Evolutionary conservation across 768 basidiomycete species (phyloP).

Genomic region (Boletus reticulatus): DNA sequence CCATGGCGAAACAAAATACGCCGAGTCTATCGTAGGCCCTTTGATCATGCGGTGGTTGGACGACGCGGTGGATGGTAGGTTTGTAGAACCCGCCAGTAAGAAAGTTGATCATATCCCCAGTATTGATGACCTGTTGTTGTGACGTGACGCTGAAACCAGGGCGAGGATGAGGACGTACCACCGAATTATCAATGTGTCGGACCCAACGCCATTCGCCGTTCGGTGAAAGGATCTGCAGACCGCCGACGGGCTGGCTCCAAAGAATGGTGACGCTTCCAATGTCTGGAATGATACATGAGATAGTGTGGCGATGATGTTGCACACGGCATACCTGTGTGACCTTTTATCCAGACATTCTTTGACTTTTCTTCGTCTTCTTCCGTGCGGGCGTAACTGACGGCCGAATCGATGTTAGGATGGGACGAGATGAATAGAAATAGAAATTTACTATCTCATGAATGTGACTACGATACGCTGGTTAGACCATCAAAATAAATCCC

Average conservation of each 20-base stretch:
- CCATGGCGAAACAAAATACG: conserved; percentile 53
- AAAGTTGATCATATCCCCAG: conserved; percentile 57
- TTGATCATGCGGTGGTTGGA: conserved; percentile 56
- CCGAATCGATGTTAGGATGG: background rate
- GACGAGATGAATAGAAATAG: background rate
- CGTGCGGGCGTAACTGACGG: conserved; percentile 46
- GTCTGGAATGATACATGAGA: conserved; percentile 46
- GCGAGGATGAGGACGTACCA: conserved; percentile 33
- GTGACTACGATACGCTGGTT: conserved; percentile 38
- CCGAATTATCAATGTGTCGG: conserved; percentile 53
- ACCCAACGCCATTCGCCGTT: conserved; percentile 59
- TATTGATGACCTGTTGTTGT: conserved; percentile 49
- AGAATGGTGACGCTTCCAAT: conserved; percentile 54
- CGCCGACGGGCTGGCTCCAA: conserved; percentile 59
- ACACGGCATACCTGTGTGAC: conserved; percentile 46
- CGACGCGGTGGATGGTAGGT: conserved; percentile 59
- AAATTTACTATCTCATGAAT: conserved; percentile 61
- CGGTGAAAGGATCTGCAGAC: conserved; percentile 50
- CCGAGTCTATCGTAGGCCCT: conserved; percentile 47
- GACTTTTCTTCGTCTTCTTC: conserved; percentile 48
- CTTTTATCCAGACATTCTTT: conserved; percentile 57
- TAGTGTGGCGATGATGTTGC: background rate
- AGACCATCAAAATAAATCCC: background rate
- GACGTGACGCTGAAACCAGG: background rate
- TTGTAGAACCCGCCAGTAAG: conserved; percentile 57